Evolutionary conservation across 176 grass and related monocot genomes (phyloP).

Genomic region (Cenchrus purpureus): DNA sequence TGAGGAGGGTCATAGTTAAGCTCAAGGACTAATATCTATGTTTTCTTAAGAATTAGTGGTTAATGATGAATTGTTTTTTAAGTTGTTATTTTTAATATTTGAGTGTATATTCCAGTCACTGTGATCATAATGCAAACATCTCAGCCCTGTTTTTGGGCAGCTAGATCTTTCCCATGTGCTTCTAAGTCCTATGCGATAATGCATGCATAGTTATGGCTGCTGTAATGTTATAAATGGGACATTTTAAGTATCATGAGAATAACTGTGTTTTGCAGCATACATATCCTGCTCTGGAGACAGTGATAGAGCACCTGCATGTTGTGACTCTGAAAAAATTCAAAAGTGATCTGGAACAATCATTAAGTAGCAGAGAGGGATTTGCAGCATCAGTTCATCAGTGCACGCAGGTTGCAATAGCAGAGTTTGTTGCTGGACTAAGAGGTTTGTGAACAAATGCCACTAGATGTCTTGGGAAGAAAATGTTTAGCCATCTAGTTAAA

Average conservation of each 20-base stretch:
- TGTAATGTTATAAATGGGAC: slow-evolving; percentile 23
- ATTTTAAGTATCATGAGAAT: slow-evolving; percentile 7
- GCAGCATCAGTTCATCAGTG: slow-evolving; percentile 61
- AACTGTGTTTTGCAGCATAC: slow-evolving; percentile 51
- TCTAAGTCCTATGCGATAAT: slow-evolving; percentile 1
- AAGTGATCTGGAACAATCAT: slow-evolving; percentile 63
- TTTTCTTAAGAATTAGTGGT: slow-evolving; percentile 5
- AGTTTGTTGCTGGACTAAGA: slow-evolving; percentile 64
- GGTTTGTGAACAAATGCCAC: slow-evolving; percentile 45
- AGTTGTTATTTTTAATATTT: not conserved
- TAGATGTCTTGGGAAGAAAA: slow-evolving; percentile 12
- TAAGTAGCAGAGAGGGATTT: slow-evolving; percentile 61
- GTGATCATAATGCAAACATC: not conserved
- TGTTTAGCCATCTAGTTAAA: slow-evolving; percentile 5
- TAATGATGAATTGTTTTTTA: not conserved
- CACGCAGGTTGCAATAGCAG: slow-evolving; percentile 50
- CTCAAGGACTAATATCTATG: not conserved
- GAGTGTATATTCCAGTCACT: slow-evolving; percentile 3
- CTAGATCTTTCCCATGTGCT: not conserved
- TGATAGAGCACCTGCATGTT: slow-evolving; percentile 65
- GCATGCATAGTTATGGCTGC: not conserved
- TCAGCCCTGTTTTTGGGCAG: not conserved
- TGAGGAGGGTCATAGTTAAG: not conserved
- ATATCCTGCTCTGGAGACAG: slow-evolving; percentile 56
- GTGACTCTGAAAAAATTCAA: slow-evolving; percentile 75